Conservation (phyloP, 768 basidiomycete species). For the Rhodotorula babjevae region DNA sequence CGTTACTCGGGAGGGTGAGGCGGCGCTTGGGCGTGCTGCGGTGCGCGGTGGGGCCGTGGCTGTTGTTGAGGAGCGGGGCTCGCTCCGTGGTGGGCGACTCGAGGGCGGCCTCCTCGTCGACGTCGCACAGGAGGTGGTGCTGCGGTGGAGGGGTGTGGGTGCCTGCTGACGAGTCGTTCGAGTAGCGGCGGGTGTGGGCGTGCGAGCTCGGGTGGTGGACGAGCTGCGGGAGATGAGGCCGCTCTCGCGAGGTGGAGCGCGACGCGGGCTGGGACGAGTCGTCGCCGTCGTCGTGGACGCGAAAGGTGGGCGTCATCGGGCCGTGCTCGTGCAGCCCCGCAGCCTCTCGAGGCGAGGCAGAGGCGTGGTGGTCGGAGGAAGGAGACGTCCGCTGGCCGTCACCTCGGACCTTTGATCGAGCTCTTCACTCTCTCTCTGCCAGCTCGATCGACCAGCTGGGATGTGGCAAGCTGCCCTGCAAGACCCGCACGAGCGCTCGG, state of each 20-base stretch:
- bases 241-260: neutral
- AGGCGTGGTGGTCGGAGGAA: too few species aligned
- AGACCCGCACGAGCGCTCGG: neutral
- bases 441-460: neutral
- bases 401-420: too few species aligned
- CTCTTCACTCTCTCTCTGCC: too few species aligned
- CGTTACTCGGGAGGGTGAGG: neutral
- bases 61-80: neutral
- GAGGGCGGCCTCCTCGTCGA: slow-evolving; percentile 25
- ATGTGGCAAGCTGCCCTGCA: slow-evolving; percentile 5
- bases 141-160: neutral
- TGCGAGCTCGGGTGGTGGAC: neutral
- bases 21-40: neutral
- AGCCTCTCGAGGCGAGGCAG: too few species aligned
- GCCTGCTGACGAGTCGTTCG: neutral
- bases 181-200: neutral
- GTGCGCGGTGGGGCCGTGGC: too few species aligned
- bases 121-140: neutral
- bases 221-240: neutral
- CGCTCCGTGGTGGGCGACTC: slow-evolving; percentile 5
- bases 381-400: too few species aligned
- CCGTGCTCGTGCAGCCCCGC: too few species aligned
- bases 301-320: neutral
- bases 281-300: neutral
- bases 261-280: neutral